These are phyloP conservation scores for Antitrichia curtipendula DNA, from an alignment of 225 moss, liverwort and hornwort genomes.

Conservation along the genomic window DNA sequence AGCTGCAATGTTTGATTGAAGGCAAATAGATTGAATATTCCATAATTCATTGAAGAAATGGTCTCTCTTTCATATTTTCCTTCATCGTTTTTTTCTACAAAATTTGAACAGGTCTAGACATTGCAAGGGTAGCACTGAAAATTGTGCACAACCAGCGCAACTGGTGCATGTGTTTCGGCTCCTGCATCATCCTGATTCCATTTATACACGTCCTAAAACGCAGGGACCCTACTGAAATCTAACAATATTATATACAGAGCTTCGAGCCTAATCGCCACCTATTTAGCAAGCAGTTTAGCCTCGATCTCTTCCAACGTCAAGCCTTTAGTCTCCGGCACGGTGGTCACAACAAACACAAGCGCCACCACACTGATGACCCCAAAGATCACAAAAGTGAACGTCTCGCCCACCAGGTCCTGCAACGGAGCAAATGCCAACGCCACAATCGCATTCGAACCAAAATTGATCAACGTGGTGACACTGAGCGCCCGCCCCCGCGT, in stretches of 20 bases:
- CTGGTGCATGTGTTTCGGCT: not conserved
- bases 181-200: not conserved
- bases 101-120: not conserved
- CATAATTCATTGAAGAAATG: not conserved
- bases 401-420: conserved; percentile 65
- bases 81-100: not conserved
- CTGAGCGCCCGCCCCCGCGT: conserved; percentile 75
- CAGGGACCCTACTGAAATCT: not conserved
- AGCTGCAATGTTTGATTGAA: no score
- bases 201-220: not conserved
- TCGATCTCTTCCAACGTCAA: conserved; percentile 80
- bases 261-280: not conserved
- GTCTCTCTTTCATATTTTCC: not conserved
- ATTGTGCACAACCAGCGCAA: not conserved
- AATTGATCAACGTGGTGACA: conserved; percentile 72
- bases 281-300: conserved; percentile 44
- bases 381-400: conserved; percentile 65
- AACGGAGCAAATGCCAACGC: conserved; percentile 75
- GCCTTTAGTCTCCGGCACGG: conserved; percentile 84
- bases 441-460: conserved; percentile 73
- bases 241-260: not conserved
- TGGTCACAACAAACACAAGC: conserved; percentile 31
- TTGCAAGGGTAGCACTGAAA: not conserved
- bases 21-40: not conserved
- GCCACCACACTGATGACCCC: conserved; percentile 41